Evolutionary conservation across 345 rosid genomes (phyloP), one percentile per base, ranked within the genome.

Genomic region (Salix brachista): DNA sequence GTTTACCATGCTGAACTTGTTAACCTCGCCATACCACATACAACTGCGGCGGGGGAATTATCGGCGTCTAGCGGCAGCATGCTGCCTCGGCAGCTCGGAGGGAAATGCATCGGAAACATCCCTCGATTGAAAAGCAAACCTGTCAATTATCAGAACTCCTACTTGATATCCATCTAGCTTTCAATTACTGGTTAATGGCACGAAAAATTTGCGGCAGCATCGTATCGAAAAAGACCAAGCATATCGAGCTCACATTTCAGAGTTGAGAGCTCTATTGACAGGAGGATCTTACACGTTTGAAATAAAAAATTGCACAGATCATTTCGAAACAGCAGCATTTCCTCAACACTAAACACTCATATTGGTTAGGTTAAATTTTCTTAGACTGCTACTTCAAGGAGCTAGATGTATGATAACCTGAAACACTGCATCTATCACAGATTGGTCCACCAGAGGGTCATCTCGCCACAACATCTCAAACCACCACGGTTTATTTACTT

Each of bases 401-500:
- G 41, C 69, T 46, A 21, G 48, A 13, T 46, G 50, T n/a, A 39
- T 39, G 26, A 46, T 32, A 48, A 23, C 78, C 26, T 32, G 19
- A 23, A 36, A 26, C 28, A 37, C 34, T 11, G 34, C 25, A 23
- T 2, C 12, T n/a, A 34, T 7, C 52, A 42, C 46, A 5, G 52
- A 61, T 65, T 13, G 10, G 52, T 23, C 76, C 18, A 19, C 70
- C 36, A 13, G 21, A 34, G n/a, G 16, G 65, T 11, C 25, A 25
- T 2, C 23, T 58, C 10, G 77, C 5, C 37, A 5, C 6, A n/a
- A 34, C 6, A 23, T 44, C 44, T 4, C 56, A 58, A n/a, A 58
- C 48, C 52, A 58, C 71, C 54, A 26, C 21, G 10, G 54, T n/a
- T 23, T 32, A 44, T 79, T 58, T 67, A 61, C 65, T 80, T 91